A percentile compares a stretch with the other conserved stretches of the same genome.
These are phyloP conservation scores for Fraxinus anomala DNA, from an alignment of 257 asterid genomes.

Conservation along the genomic window DNA sequence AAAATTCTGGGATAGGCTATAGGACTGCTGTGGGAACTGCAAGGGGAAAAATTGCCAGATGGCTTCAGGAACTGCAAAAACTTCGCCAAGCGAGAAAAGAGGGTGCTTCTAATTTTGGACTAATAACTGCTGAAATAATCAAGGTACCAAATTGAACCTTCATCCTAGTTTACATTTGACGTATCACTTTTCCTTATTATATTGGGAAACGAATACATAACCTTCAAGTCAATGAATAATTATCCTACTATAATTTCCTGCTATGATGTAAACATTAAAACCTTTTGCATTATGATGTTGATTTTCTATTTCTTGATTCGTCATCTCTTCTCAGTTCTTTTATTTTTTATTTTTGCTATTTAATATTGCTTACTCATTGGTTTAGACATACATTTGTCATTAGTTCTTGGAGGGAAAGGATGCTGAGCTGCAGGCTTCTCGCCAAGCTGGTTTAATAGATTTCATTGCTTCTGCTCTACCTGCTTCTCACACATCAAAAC, in stretches of 20 bases:
- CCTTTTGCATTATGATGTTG: background rate
- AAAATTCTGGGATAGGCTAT: constrained; percentile 80
- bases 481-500: constrained; percentile 91
- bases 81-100: constrained; percentile 98
- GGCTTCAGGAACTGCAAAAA: constrained; percentile 96
- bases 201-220: background rate
- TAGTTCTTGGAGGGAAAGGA: constrained; percentile 94
- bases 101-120: constrained; percentile 88
- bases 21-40: constrained; percentile 88
- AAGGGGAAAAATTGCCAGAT: constrained; percentile 77
- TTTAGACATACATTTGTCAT: constrained; percentile 27
- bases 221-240: background rate
- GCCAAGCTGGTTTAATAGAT: constrained; percentile 94
- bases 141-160: constrained; percentile 53
- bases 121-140: constrained; percentile 84
- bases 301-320: constrained; percentile 3
- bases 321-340: constrained; percentile 11
- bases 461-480: constrained; percentile 97
- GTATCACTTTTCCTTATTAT: background rate
- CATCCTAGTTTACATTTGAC: background rate
- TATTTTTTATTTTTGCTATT: constrained; percentile 17
- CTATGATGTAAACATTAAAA: background rate
- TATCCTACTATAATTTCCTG: background rate
- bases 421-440: constrained; percentile 93
- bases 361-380: constrained; percentile 27